Percentiles rank a stretch among this genome's conserved stretches.
Evolutionary conservation across 495 filamentous ascomycete species (phyloP).

Genomic region (Aspergillus nidulans): DNA sequence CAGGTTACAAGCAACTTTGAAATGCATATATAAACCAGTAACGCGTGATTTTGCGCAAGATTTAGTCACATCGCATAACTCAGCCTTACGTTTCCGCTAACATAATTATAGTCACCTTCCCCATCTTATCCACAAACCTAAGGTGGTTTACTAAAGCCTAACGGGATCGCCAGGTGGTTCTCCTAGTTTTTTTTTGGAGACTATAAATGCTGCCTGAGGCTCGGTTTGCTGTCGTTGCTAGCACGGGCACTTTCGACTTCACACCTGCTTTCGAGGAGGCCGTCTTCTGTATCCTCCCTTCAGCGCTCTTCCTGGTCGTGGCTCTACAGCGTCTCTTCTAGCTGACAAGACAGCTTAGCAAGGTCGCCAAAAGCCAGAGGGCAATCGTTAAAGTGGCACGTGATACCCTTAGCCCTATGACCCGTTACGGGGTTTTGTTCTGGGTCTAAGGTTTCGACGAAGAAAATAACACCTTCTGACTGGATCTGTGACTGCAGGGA

Average conservation of each 20-base stretch:
- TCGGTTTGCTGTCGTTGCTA: not conserved
- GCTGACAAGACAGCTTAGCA: not conserved
- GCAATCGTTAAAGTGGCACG: not conserved
- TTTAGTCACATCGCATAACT: too few relatives aligned
- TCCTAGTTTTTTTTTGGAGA: too few relatives aligned
- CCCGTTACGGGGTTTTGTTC: not conserved
- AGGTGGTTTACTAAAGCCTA: too few relatives aligned
- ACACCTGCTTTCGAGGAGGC: not conserved
- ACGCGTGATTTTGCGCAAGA: too few relatives aligned
- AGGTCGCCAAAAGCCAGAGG: conserved; percentile 1
- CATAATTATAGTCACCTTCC: too few relatives aligned
- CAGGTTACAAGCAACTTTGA: too few relatives aligned
- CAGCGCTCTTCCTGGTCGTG: not conserved
- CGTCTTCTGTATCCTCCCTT: not conserved
- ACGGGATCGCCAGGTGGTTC: too few relatives aligned
- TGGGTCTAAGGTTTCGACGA: too few relatives aligned
- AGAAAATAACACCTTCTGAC: too few relatives aligned
- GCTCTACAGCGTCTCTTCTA: not conserved
- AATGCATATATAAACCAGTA: too few relatives aligned
- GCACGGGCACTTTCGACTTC: not conserved
- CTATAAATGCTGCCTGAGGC: not conserved
- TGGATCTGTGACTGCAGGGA: not conserved
- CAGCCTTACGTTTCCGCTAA: too few relatives aligned
- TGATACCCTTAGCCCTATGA: not conserved
- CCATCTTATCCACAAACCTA: too few relatives aligned